Percentiles rank a stretch among this genome's conserved stretches.
phyloP scores from a whole-genome alignment of 768 basidiomycete genomes.

The Naganishia kalamii region DNA sequence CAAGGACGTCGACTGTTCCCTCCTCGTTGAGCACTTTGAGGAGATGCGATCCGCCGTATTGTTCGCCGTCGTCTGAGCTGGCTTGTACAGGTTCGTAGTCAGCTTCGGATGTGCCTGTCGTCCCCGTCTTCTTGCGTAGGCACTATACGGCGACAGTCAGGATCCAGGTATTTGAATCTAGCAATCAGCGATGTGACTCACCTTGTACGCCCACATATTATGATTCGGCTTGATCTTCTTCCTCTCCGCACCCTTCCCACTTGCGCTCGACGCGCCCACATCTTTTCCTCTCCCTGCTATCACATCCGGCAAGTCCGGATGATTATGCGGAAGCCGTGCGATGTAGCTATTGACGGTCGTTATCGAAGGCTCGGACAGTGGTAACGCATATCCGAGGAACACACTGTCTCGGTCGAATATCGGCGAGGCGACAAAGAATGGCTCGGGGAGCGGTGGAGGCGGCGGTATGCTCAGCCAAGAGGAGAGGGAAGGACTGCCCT shows the following conservation, averaged over 20 bases:
- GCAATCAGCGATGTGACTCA: background rate
- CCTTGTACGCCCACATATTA: conserved; percentile 25
- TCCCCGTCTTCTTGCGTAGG: conserved; percentile 5
- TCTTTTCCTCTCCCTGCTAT: conserved; percentile 16
- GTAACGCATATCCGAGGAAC: conserved; percentile 25
- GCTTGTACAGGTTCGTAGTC: conserved; percentile 19
- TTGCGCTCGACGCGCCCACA: background rate
- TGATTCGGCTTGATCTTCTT: conserved; percentile 24
- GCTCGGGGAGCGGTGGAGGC: conserved; percentile 15
- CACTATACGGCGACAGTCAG: background rate
- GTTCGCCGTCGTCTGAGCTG: conserved; percentile 21
- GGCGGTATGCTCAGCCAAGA: conserved; percentile 22
- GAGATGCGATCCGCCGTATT: conserved; percentile 16
- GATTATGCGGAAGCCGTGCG: conserved; percentile 14
- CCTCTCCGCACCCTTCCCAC: background rate
- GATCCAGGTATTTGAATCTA: background rate
- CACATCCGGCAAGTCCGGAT: conserved; percentile 23
- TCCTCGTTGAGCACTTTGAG: conserved; percentile 22
- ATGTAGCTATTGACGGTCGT: conserved; percentile 15
- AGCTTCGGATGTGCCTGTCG: conserved; percentile 5
- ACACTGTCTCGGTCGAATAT: conserved; percentile 20
- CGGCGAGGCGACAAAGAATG: conserved; percentile 7
- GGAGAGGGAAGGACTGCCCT: conserved; percentile 13
- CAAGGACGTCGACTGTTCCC: conserved; percentile 26
- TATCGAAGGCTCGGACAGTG: conserved; percentile 11